Base-by-base conservation (phyloP, 257 asterid genomes). In the Solanum sitiens region DNA sequence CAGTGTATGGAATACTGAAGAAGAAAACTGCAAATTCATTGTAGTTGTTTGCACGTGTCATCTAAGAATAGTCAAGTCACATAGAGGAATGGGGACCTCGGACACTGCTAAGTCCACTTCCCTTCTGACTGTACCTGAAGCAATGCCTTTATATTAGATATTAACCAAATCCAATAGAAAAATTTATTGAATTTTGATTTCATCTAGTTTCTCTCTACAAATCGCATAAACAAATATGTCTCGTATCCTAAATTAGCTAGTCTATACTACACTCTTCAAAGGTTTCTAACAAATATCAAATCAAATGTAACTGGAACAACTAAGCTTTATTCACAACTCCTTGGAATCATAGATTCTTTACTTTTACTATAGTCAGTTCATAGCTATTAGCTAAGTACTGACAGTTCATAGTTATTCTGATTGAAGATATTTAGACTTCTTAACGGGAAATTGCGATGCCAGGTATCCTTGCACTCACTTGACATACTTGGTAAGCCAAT, bases 401-500 rank as follows among this genome's bases (percentile, higher is more conserved):
- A 25, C 9, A 25, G 39, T 72, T 72, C 87, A 44, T 84, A 1
- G 16, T n/a, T 35, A 39, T 33, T 25, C 84, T 44, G 40, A 45
- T 45, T 30, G n/a, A n/a, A 79, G 37, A 39, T 42, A 10, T 74
- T 25, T 13, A 79, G 25, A 47, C 76, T 61, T 40, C 53, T 59
- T 35, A 23, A 84, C 10, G 27, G 37, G 76, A 50, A 30, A 53
- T 32, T 47, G 42, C 80, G 75, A 35, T 27, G 30, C 61, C 73
- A 56, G 27, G 73, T 30, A 35, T 80, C 85, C 12, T 74, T n/a
- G 67, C 70, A 80, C 68, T 73, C 85, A 91, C 72, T 89, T 88
- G 86, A 94, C 88, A 88, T 89, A 40, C 90, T 93, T 93, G 44
- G 39, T 86, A 85, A 92, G 86, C 96, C 95, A 93, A 47, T 89